Conservation (phyloP, 371 early-diverging fungal species). For the Thermomucor indicae-seudaticae region DNA sequence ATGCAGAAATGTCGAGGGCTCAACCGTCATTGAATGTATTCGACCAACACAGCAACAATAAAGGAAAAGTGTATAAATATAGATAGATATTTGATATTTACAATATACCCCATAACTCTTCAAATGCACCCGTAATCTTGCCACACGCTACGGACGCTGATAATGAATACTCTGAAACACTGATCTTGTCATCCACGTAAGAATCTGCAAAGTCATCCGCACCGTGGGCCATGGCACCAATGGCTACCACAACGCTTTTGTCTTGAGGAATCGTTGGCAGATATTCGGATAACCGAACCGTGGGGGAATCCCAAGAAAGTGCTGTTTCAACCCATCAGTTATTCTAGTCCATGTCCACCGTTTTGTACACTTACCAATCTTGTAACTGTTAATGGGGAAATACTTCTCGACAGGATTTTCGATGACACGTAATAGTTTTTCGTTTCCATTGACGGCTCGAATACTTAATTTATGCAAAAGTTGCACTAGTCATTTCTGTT, state of each 20-base stretch:
- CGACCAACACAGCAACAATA: no score
- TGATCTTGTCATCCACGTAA: slow-evolving; percentile 95
- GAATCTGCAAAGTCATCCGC: slow-evolving; percentile 91
- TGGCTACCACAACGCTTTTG: slow-evolving; percentile 82
- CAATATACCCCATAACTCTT: slow-evolving; percentile 84
- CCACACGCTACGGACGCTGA: slow-evolving; percentile 95
- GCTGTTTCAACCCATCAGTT: slow-evolving; percentile 37
- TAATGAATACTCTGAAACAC: slow-evolving; percentile 91
- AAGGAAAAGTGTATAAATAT: no score
- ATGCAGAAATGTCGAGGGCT: slow-evolving; percentile 1
- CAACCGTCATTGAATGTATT: slow-evolving; percentile 7
- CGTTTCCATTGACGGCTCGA: slow-evolving; percentile 85
- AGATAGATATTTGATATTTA: slow-evolving; percentile 30
- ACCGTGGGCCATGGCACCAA: slow-evolving; percentile 98
- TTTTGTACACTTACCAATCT: slow-evolving; percentile 66
- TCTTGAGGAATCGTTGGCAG: slow-evolving; percentile 76
- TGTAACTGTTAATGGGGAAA: slow-evolving; percentile 85
- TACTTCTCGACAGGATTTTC: slow-evolving; percentile 95
- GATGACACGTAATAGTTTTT: slow-evolving; percentile 93
- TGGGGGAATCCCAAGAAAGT: slow-evolving; percentile 89
- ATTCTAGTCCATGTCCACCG: background rate
- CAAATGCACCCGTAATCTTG: slow-evolving; percentile 83
- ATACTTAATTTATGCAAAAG: slow-evolving; percentile 96
- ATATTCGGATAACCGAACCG: slow-evolving; percentile 80
- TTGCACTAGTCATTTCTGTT: slow-evolving; percentile 64